A percentile compares a stretch with the other conserved stretches of the same genome.
Evolutionary conservation across 345 rosid genomes (phyloP).

Genomic region (Chamaenerion angustifolium): DNA sequence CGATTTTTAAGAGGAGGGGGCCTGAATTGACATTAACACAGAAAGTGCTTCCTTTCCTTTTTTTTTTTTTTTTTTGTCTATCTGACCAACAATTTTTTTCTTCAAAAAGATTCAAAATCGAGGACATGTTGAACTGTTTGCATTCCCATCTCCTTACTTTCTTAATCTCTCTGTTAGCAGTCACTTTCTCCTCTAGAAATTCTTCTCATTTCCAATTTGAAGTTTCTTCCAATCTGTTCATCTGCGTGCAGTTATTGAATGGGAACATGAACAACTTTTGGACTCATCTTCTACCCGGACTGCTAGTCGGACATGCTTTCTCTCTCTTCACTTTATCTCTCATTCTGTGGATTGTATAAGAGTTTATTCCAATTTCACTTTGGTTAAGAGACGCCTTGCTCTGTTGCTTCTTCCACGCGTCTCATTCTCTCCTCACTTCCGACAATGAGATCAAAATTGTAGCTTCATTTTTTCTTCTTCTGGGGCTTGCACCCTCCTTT

Average conservation of each 20-base stretch:
- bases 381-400: conserved; percentile 18
- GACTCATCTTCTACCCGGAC: not conserved
- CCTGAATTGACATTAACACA: no score
- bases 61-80: no score
- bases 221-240: conserved; percentile 1
- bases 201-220: conserved; percentile 2
- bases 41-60: no score
- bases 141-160: conserved; percentile 13
- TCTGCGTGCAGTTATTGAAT: conserved; percentile 38
- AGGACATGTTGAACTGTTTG: conserved; percentile 71
- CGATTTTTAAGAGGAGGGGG: no score
- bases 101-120: conserved; percentile 10
- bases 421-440: conserved; percentile 2
- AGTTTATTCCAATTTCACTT: conserved; percentile 13
- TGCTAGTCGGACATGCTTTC: not conserved
- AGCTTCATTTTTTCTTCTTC: no score
- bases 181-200: no score
- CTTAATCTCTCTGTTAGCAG: not conserved
- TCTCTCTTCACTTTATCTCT: conserved; percentile 5
- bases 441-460: no score
- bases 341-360: no score
- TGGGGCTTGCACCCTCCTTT: no score
- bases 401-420: conserved; percentile 25
- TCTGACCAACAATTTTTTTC: no score
- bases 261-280: conserved; percentile 8